phyloP scores from a whole-genome alignment of 1,139 yeast species.

The Starmera stellimalicola region DNA sequence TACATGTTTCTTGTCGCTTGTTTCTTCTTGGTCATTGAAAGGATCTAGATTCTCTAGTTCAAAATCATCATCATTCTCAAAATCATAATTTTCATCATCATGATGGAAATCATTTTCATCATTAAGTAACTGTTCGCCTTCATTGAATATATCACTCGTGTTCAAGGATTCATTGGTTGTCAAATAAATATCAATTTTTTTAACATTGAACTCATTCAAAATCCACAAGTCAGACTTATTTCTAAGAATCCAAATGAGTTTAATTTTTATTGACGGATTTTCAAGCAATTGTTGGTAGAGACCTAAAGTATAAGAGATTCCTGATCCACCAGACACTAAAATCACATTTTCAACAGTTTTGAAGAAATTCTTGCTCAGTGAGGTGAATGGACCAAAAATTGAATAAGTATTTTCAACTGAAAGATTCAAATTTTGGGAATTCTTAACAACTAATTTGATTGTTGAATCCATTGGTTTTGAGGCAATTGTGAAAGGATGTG shows the following conservation, averaged over 20 bases:
- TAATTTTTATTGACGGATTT: constrained; percentile 57
- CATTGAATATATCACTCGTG: constrained; percentile 19
- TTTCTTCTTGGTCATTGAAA: constrained; percentile 9
- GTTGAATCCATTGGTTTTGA: constrained; percentile 44
- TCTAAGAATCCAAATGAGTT: constrained; percentile 77
- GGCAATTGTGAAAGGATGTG: constrained; percentile 82
- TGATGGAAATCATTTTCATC: constrained; percentile 1
- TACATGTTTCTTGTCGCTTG: not conserved
- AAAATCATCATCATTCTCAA: constrained; percentile 13
- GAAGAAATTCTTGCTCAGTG: constrained; percentile 28
- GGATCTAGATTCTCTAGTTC: constrained; percentile 17
- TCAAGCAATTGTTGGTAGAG: constrained; percentile 62
- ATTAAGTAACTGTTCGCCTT: constrained; percentile 5
- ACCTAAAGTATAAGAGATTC: constrained; percentile 74
- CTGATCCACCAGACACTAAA: constrained; percentile 80
- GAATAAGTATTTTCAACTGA: constrained; percentile 40
- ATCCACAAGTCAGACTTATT: constrained; percentile 68
- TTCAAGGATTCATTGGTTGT: constrained; percentile 26
- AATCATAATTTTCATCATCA: constrained; percentile 6
- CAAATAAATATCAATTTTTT: constrained; percentile 58
- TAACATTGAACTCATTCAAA: constrained; percentile 51
- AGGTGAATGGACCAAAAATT: constrained; percentile 66
- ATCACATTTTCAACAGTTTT: constrained; percentile 40
- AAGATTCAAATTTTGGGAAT: constrained; percentile 42
- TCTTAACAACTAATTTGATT: constrained; percentile 34